Conservation (phyloP, 75 land plant species). For the Isoetes taiwanensis region DNA sequence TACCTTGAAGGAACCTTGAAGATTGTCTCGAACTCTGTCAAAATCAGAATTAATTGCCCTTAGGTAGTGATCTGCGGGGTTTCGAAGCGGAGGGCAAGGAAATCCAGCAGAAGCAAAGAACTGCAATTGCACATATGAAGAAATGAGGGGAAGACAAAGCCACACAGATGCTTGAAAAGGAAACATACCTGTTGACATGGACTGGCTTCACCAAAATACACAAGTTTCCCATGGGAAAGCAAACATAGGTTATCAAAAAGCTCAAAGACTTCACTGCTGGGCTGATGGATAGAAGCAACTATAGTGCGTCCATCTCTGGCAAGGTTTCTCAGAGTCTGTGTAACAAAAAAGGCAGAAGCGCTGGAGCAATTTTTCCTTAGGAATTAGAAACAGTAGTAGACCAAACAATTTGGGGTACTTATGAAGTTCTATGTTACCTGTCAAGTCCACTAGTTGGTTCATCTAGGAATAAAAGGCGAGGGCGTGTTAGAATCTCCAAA, state of each 20-base stretch:
- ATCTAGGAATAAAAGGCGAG: slow-evolving; percentile 74
- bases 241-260: slow-evolving; percentile 20
- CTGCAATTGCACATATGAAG: slow-evolving; percentile 11
- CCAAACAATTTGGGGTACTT: too few species aligned
- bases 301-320: slow-evolving; percentile 27
- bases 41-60: slow-evolving; percentile 38
- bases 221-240: slow-evolving; percentile 16
- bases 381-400: too few species aligned
- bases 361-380: too few species aligned
- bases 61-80: slow-evolving; percentile 37
- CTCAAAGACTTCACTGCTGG: slow-evolving; percentile 26
- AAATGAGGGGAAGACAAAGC: not conserved
- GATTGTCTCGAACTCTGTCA: slow-evolving; percentile 12
- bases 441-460: slow-evolving; percentile 99
- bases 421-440: too few species aligned
- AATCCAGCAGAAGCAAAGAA: slow-evolving; percentile 28
- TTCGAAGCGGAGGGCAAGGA: slow-evolving; percentile 31
- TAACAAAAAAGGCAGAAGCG: slow-evolving; percentile 25
- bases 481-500: slow-evolving; percentile 81
- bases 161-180: not conserved
- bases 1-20: not conserved
- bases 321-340: slow-evolving; percentile 10
- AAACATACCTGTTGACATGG: slow-evolving; percentile 11
- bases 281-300: slow-evolving; percentile 26
- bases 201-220: slow-evolving; percentile 20